A percentile compares a stretch with the other conserved stretches of the same genome.
These are phyloP conservation scores for Phellinidium pouzarii DNA, from an alignment of 1,284 basidiomycete species.

Conservation along the genomic window DNA sequence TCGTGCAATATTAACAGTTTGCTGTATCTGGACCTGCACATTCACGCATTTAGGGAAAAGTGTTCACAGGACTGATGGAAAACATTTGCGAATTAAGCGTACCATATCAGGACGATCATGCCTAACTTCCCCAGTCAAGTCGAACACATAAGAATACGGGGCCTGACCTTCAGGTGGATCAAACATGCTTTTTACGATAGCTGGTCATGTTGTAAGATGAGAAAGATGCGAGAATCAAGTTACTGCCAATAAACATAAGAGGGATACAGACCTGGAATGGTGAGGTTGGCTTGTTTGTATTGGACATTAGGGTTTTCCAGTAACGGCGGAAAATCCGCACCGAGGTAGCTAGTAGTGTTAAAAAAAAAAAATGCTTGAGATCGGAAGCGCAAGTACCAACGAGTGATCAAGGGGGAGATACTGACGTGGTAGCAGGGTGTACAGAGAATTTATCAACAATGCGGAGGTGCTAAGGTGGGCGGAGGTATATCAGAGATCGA, in stretches of 20 bases:
- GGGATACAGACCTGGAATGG: conserved; percentile 49
- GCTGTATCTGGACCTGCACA: conserved; percentile 65
- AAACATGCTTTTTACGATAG: conserved; percentile 57
- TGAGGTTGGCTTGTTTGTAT: conserved; percentile 80
- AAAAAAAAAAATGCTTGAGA: neutral
- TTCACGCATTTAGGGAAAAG: conserved; percentile 1
- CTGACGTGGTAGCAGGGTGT: conserved; percentile 78
- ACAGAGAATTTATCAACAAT: conserved; percentile 87
- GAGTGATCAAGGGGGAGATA: conserved; percentile 19
- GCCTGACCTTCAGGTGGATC: conserved; percentile 60
- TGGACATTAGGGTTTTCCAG: conserved; percentile 64
- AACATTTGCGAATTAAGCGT: conserved; percentile 21
- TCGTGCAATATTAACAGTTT: conserved; percentile 69
- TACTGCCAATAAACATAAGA: conserved; percentile 3
- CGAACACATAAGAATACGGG: conserved; percentile 71
- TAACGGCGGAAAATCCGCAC: conserved; percentile 65
- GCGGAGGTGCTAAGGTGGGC: conserved; percentile 49
- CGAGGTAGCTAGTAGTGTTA: conserved; percentile 58
- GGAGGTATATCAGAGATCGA: conserved; percentile 13
- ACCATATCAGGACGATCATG: conserved; percentile 76
- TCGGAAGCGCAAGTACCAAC: neutral
- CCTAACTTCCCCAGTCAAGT: conserved; percentile 75
- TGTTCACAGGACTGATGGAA: neutral
- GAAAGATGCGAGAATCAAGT: conserved; percentile 1
- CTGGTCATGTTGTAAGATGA: conserved; percentile 30